phyloP scores from a whole-genome alignment of 768 basidiomycete genomes.

The Gelatoporia subvermispora region DNA sequence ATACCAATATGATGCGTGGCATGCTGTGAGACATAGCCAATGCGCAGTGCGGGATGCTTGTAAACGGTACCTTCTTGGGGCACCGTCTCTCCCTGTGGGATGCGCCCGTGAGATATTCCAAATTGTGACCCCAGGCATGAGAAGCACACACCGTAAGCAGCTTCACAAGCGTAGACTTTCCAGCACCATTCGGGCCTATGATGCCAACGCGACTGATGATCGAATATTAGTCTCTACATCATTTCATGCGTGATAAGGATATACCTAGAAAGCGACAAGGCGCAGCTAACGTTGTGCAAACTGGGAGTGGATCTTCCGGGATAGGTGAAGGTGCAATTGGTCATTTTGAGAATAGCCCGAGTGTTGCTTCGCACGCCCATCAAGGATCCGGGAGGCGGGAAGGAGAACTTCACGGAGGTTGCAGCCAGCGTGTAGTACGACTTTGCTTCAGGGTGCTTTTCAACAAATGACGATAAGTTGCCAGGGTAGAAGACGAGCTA shows the following conservation, averaged over 20 bases:
- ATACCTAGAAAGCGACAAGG: conserved; percentile 88
- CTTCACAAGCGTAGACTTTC: conserved; percentile 95
- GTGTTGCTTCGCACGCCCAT: conserved; percentile 98
- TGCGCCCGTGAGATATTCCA: neutral
- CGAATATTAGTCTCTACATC: conserved; percentile 5
- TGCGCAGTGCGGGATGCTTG: conserved; percentile 90
- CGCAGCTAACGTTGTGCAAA: conserved; percentile 84
- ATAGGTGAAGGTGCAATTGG: conserved; percentile 91
- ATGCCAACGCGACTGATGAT: conserved; percentile 78
- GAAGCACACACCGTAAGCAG: conserved; percentile 64
- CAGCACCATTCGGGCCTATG: conserved; percentile 90
- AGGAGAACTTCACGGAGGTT: conserved; percentile 89
- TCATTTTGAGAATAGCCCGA: conserved; percentile 90
- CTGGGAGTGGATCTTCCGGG: conserved; percentile 78
- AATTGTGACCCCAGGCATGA: neutral
- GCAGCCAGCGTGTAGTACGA: conserved; percentile 96
- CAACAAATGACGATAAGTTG: conserved; percentile 87
- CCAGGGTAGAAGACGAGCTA: conserved; percentile 92
- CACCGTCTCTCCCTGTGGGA: conserved; percentile 72
- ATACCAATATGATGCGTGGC: conserved; percentile 93
- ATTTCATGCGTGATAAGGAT: conserved; percentile 10
- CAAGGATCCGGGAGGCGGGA: conserved; percentile 91
- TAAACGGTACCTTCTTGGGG: conserved; percentile 91
- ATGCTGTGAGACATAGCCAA: conserved; percentile 97
- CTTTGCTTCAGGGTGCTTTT: conserved; percentile 85